phyloP scores from a whole-genome alignment of 176 grass and related monocot species.

The Guadua angustifolia region DNA sequence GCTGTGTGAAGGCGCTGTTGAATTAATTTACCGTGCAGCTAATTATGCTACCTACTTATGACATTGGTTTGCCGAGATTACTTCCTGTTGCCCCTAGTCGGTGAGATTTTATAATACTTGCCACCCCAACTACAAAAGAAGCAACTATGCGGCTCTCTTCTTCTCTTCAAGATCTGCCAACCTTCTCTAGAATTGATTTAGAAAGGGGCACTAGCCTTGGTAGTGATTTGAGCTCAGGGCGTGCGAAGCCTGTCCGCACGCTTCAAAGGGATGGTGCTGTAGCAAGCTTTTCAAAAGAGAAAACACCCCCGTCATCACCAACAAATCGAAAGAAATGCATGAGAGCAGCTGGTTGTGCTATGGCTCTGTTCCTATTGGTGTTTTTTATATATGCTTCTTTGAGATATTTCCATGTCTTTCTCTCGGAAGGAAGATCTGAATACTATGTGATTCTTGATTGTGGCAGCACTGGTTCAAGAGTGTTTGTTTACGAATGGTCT shows the following conservation, averaged over 20 bases:
- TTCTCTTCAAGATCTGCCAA: constrained; percentile 85
- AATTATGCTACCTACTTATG: constrained; percentile 35
- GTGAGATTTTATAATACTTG: constrained; percentile 30
- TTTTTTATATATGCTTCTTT: constrained; percentile 65
- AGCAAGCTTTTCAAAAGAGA: constrained; percentile 94
- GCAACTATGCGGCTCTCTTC: constrained; percentile 78
- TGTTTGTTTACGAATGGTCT: constrained; percentile 92
- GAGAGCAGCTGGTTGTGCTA: constrained; percentile 48
- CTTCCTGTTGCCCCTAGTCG: constrained; percentile 4
- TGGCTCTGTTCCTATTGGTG: constrained; percentile 56
- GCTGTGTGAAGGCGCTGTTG: not conserved
- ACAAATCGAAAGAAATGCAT: constrained; percentile 86
- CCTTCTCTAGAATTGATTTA: constrained; percentile 66
- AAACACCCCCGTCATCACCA: constrained; percentile 68
- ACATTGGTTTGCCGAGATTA: constrained; percentile 12
- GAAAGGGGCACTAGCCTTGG: constrained; percentile 62
- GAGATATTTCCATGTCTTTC: constrained; percentile 70
- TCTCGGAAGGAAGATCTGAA: constrained; percentile 73
- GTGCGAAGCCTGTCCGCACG: constrained; percentile 61
- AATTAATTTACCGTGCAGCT: constrained; percentile 9
- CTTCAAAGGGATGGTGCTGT: constrained; percentile 70
- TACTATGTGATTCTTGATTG: constrained; percentile 99
- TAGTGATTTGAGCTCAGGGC: constrained; percentile 57
- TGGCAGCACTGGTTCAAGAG: constrained; percentile 92
- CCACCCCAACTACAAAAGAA: constrained; percentile 18